These are phyloP conservation scores for Candida dubliniensis DNA, from an alignment of 1,139 yeast species.

Conservation along the genomic window DNA sequence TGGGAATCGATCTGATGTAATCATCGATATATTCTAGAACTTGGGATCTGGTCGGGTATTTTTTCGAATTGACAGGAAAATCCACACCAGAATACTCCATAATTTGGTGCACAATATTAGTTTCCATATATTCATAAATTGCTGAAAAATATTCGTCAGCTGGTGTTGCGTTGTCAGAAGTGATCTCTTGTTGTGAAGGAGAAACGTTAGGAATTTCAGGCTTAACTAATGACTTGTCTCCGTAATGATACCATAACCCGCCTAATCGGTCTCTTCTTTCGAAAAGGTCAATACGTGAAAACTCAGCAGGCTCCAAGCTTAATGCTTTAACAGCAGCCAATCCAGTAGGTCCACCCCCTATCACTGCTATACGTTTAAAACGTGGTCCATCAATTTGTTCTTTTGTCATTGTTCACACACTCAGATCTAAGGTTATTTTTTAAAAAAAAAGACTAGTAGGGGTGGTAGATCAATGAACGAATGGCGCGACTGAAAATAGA, in stretches of 20 bases:
- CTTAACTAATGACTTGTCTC: slow-evolving; percentile 22
- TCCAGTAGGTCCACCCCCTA: slow-evolving; percentile 57
- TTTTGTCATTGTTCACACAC: slow-evolving; percentile 7
- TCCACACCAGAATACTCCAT: slow-evolving; percentile 44
- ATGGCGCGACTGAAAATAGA: too few relatives aligned
- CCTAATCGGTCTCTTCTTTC: slow-evolving; percentile 46
- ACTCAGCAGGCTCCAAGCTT: slow-evolving; percentile 36
- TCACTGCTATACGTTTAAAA: slow-evolving; percentile 35
- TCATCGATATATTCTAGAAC: slow-evolving; percentile 37
- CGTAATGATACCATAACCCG: slow-evolving; percentile 50
- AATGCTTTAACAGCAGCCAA: slow-evolving; percentile 50
- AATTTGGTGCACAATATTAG: slow-evolving; percentile 41
- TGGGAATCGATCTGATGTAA: slow-evolving; percentile 35
- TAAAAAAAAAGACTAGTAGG: too few relatives aligned
- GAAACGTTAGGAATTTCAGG: slow-evolving; percentile 27
- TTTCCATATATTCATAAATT: slow-evolving; percentile 49
- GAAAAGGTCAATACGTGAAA: slow-evolving; percentile 38
- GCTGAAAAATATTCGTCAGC: slow-evolving; percentile 35
- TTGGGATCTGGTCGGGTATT: slow-evolving; percentile 38
- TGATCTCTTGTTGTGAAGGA: slow-evolving; percentile 17
- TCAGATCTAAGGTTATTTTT: too few relatives aligned
- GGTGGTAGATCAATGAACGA: too few relatives aligned
- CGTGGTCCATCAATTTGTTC: slow-evolving; percentile 18
- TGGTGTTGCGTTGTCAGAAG: slow-evolving; percentile 7
- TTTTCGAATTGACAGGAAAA: slow-evolving; percentile 30